Conservation (phyloP, 495 filamentous ascomycete species). For the Neurospora sp. region DNA sequence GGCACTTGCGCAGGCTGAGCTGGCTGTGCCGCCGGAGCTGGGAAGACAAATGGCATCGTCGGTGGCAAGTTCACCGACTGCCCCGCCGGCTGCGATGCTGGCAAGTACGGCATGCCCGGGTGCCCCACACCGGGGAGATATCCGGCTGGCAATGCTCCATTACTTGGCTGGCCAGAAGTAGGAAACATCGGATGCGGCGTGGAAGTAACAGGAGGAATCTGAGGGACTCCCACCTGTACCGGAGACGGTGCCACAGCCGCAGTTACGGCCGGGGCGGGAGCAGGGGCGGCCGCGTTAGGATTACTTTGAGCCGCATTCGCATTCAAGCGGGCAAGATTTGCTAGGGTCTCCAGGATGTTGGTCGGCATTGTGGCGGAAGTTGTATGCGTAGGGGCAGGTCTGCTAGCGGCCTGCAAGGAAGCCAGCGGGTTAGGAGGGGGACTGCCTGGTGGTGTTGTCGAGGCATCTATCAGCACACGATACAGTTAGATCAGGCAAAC, state of each 20-base stretch:
- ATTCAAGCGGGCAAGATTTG: slow-evolving; percentile 78
- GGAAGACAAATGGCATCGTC: slow-evolving; percentile 31
- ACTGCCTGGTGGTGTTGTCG: slow-evolving; percentile 72
- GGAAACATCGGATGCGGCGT: slow-evolving; percentile 8
- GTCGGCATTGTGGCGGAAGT: slow-evolving; percentile 21
- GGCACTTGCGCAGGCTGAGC: slow-evolving; percentile 27
- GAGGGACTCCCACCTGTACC: background rate
- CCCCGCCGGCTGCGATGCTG: slow-evolving; percentile 27
- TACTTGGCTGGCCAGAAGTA: slow-evolving; percentile 10
- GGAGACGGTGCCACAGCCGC: slow-evolving; percentile 15
- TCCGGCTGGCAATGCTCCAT: slow-evolving; percentile 10
- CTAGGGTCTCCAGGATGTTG: slow-evolving; percentile 69
- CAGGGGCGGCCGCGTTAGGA: slow-evolving; percentile 36
- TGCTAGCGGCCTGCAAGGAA: slow-evolving; percentile 4
- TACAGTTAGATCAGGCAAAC: slow-evolving; percentile 21
- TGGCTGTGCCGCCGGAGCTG: slow-evolving; percentile 6
- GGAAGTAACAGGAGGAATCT: slow-evolving; percentile 1
- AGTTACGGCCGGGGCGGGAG: slow-evolving; percentile 18
- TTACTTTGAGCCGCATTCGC: slow-evolving; percentile 48
- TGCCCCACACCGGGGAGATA: slow-evolving; percentile 7
- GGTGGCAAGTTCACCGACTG: slow-evolving; percentile 52
- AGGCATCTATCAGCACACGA: slow-evolving; percentile 45
- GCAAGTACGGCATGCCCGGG: slow-evolving; percentile 14
- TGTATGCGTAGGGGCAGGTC: slow-evolving; percentile 15
- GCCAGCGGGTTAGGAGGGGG: slow-evolving; percentile 45